Base-by-base conservation (phyloP, 2,329 filamentous ascomycete genomes). In the Ascosphaera apis region DNA sequence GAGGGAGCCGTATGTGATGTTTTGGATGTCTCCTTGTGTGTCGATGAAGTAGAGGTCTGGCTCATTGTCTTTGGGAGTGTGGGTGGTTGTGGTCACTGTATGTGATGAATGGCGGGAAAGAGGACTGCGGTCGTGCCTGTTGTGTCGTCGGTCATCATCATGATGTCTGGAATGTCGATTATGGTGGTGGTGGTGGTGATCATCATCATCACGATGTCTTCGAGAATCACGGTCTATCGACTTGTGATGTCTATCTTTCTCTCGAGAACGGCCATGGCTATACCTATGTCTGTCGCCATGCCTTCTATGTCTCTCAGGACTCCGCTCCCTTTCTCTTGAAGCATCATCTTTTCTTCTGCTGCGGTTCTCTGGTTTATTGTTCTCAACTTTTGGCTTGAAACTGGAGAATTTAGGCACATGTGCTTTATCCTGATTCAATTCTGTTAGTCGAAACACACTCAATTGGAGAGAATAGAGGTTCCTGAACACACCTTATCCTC, bases 21-120 rank as follows among this genome's bases (percentile, higher is more conserved):
- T 82, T 34, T 82, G 65, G 3, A 65, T 60, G 47, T 95, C 86
- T 0, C 86, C 84, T 47, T 71, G 72, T 31, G 61, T 69, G 53
- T 95, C 86, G 36, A 79, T 47, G 32, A 69, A 46, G 50, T 69
- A 84, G 3, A 65, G 48, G 18, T 48, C 47, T 3, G 43, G 37
- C 4, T 31, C 39, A 15, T 47, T 30, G 5, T 13, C n/a, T 12
- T 3, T 11, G 27, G 27, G 3, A n/a, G n/a, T n/a, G 27, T 4
- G 9, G 27, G 27, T 13, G 5, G n/a, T 6, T 30, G n/a, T n/a
- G 4, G 5, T 30, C 27, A 13, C n/a, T n/a, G n/a, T n/a, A n/a
- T n/a, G n/a, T n/a, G n/a, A n/a, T n/a, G n/a, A n/a, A n/a, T n/a
- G n/a, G n/a, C n/a, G n/a, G n/a, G n/a, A n/a, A n/a, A n/a, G n/a